Base-by-base conservation (phyloP, 441 rosid genomes). In the Euphorbia schlechtendalii region DNA sequence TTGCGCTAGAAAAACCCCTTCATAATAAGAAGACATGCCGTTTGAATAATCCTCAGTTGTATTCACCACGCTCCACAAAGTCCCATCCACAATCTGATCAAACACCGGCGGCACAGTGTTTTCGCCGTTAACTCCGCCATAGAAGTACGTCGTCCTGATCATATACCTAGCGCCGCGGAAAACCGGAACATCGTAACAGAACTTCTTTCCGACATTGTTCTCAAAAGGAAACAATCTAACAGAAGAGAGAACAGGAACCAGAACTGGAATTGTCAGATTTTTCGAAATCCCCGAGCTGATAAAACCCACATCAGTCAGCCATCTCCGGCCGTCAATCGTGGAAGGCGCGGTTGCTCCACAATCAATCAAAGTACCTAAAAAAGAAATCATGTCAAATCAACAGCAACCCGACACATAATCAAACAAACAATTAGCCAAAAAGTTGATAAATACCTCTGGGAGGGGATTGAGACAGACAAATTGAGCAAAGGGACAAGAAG, bases 71-170 rank as follows among this genome's bases (percentile, higher is more conserved):
- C 87, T 65, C 98, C 98, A 92, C 0, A 81, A 30, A 7, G 96
- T 87, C 3, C 98, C 98, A 73, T 92, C 98, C 52, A 92, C 83
- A 36, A 87, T 87, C 81, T 92, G 96, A 70, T 89, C 96, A 57
- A 92, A 92, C 4, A 87, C 91, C 56, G 98, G 98, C 20, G 90
- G 83, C 61, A 66, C 68, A 56, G 3, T n/a, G n/a, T n/a, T 70
- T 13, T 53, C 38, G 7, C 88, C 88, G 80, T 88, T 89, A 70
- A 86, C 76, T 65, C 85, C 91, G 5, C 98, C 96, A 74, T 92
- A 92, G 74, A 71, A 92, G 73, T 86, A 92, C 15, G 89, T 83
- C 0, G 93, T 80, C 69, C 96, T 70, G 74, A 92, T 75, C 78
- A 86, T 70, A 78, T 89, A 89, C 63, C 74, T 83, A 53, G 82